Conservation (phyloP, 73 alveolate species). For the Paramecium tetraurelia region DNA sequence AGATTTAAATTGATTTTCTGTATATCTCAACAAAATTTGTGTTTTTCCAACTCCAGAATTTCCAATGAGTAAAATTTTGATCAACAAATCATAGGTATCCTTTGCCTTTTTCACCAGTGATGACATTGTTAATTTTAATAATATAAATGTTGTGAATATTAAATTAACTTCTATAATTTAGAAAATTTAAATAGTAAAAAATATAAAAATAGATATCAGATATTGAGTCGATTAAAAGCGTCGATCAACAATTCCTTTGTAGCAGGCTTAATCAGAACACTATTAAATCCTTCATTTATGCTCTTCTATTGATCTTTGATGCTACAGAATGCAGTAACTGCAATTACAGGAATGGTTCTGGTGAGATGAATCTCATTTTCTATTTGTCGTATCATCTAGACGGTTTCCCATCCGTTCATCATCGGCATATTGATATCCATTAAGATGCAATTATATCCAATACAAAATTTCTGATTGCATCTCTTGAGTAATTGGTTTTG, state of each 20-base stretch:
- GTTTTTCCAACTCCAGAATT: slow-evolving; percentile 44
- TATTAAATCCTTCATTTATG: slow-evolving; percentile 6
- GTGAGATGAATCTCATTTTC: slow-evolving; percentile 9
- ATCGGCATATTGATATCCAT: slow-evolving; percentile 13
- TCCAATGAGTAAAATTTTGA: slow-evolving; percentile 18
- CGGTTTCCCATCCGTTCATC: slow-evolving; percentile 28
- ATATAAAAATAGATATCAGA: background rate
- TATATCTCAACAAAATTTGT: background rate
- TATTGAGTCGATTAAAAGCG: background rate
- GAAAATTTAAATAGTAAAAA: background rate
- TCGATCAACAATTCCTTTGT: background rate
- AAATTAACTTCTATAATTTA: background rate
- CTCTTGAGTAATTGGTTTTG: background rate
- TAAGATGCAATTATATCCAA: background rate
- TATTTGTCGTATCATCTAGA: background rate
- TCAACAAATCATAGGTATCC: slow-evolving; percentile 57
- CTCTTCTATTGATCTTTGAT: slow-evolving; percentile 12
- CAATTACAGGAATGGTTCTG: slow-evolving; percentile 5
- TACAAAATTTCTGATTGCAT: background rate
- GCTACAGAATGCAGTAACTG: slow-evolving; percentile 10
- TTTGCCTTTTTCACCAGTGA: background rate
- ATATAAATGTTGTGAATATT: background rate
- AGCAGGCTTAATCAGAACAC: slow-evolving; percentile 1
- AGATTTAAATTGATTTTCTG: slow-evolving; percentile 64
- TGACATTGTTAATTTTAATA: background rate